These are phyloP conservation scores for Aspergillus fischeri DNA, from an alignment of 2,329 filamentous ascomycete genomes.

Conservation along the genomic window DNA sequence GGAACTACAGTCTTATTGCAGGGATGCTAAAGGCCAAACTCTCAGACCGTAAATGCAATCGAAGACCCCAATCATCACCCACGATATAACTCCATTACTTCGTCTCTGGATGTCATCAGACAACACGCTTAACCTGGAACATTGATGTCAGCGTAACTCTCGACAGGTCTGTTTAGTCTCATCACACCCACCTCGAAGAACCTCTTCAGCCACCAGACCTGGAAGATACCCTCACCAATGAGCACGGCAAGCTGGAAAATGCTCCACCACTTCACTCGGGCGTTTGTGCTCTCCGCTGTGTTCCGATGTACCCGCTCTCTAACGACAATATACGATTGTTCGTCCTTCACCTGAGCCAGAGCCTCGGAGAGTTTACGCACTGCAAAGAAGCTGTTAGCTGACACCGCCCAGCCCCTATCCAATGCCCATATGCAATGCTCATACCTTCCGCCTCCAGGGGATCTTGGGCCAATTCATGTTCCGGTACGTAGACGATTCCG, in stretches of 20 bases:
- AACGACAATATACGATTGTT: slow-evolving; percentile 94
- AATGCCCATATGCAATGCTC: slow-evolving; percentile 17
- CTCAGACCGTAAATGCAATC: neutral
- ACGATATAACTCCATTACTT: neutral
- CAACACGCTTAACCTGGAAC: slow-evolving; percentile 45
- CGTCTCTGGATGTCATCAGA: slow-evolving; percentile 29
- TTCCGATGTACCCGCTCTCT: slow-evolving; percentile 96
- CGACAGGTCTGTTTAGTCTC: neutral
- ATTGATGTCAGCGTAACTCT: neutral
- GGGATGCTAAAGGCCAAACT: neutral
- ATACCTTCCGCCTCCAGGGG: slow-evolving; percentile 86
- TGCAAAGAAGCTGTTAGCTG: slow-evolving; percentile 32
- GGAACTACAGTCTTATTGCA: neutral
- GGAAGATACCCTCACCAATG: slow-evolving; percentile 88
- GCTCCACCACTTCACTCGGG: slow-evolving; percentile 99
- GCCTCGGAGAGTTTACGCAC: slow-evolving; percentile 81
- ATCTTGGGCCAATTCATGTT: slow-evolving; percentile 76
- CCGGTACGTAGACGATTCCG: slow-evolving; percentile 94
- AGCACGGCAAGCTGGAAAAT: slow-evolving; percentile 90
- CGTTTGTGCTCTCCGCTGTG: slow-evolving; percentile 97
- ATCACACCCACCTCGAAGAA: slow-evolving; percentile 74
- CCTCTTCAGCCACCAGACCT: slow-evolving; percentile 98
- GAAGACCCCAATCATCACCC: neutral
- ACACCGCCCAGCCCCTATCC: too few species aligned
- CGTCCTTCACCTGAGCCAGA: slow-evolving; percentile 89